Evolutionary conservation across 2,329 filamentous ascomycete genomes (phyloP), one percentile per base, ranked within the genome.

Genomic region (Rachicladosporium sp.): DNA sequence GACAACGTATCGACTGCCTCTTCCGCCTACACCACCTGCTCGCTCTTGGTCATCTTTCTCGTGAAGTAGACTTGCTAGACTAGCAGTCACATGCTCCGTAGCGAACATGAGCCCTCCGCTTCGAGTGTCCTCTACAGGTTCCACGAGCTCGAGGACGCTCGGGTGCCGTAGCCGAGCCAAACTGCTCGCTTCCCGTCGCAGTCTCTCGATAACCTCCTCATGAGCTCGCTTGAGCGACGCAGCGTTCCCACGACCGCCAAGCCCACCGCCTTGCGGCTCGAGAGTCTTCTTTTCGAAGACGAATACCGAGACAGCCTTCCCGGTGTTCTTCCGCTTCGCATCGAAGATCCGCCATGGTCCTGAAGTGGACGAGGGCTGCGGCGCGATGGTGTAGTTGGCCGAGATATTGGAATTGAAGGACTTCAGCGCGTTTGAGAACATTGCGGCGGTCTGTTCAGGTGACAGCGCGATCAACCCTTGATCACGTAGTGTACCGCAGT

Each of bases 261-360:
- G 51, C 4, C 37, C 41, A 5, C 41, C 35, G 4, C 19, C 40
- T 43, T 80, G 73, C 7, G 76, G 67, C 42, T 95, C 88, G 40
- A 98, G 68, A 1, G 77, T 76, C 64, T 93, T 94, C 58, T 78
- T 80, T 49, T 98, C 91, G 59, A 96, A 95, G 49, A 96, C 79
- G 55, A 96, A 98, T 50, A 96, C 79, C 10, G 88, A 95, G 40
- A 81, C 91, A 6, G 80, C 63, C 60, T 91, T 93, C 49, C 84
- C 85, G 0, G 87, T 94, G 23, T 82, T 86, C 65, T 95, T 96
- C 67, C 93, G 93, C 69, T 93, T 96, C 43, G 84, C 88, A 66
- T 95, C 88, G 71, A 89, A 89, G 55, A 98, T 91, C 67, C 87
- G 93, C 91, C 91, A 98, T 43, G 88, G 85, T 11, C 91, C 91